A percentile compares a stretch with the other conserved stretches of the same genome.
Evolutionary conservation across 1,284 basidiomycete genomes (phyloP).

Genomic region (Stereum hirsutum): DNA sequence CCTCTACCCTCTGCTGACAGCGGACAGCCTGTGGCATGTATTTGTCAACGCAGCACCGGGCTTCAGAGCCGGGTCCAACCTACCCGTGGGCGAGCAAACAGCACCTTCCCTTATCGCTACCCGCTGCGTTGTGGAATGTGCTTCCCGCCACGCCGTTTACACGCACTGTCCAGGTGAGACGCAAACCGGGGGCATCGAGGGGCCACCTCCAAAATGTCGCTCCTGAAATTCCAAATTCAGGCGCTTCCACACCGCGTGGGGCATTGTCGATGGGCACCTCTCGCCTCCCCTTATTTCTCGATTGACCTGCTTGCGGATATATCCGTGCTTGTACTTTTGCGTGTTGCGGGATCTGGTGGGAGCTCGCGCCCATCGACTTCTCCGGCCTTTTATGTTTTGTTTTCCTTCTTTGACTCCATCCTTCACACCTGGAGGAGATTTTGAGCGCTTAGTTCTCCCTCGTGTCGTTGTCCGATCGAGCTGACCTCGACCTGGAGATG

Average conservation of each 20-base stretch:
- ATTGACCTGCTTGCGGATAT: conserved; percentile 19
- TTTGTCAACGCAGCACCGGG: neutral
- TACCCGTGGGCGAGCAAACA: conserved; percentile 17
- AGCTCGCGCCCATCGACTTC: neutral
- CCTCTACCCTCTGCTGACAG: no score
- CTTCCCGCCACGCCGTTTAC: conserved; percentile 49
- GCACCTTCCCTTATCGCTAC: conserved; percentile 39
- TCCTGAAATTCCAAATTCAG: conserved; percentile 47
- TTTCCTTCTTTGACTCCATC: conserved; percentile 23
- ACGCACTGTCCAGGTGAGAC: conserved; percentile 44
- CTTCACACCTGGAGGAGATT: conserved; percentile 13
- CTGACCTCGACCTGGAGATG: conserved; percentile 39
- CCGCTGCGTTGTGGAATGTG: conserved; percentile 47
- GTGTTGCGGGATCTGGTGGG: no score
- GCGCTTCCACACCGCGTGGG: conserved; percentile 29
- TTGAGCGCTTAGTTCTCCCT: conserved; percentile 40
- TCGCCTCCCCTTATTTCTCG: conserved; percentile 19
- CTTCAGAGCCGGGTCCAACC: neutral
- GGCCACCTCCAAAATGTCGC: conserved; percentile 46
- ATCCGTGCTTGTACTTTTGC: conserved; percentile 26
- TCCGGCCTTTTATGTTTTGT: conserved; percentile 6
- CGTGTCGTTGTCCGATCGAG: conserved; percentile 60
- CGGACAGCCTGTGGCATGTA: no score
- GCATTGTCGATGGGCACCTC: conserved; percentile 16
- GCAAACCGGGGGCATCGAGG: conserved; percentile 50